Evolutionary conservation across 176 grass and related monocot species (phyloP).

Genomic region (Aegilops sharonensis): DNA sequence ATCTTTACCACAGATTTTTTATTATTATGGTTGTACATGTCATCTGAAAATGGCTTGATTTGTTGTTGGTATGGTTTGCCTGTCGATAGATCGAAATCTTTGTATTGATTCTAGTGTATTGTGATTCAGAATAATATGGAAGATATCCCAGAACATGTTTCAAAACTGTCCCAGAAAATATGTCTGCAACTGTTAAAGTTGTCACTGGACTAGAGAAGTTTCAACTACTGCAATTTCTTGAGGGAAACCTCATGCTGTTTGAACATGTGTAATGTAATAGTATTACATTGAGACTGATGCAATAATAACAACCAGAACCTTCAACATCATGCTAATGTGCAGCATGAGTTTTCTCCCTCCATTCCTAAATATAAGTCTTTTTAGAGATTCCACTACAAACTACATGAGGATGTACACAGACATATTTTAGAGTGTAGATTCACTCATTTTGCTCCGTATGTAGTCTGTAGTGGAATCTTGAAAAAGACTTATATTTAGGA

Average conservation of each 20-base stretch:
- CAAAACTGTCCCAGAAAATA: not conserved
- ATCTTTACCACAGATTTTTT: not conserved
- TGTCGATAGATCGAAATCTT: not conserved
- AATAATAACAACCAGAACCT: no score
- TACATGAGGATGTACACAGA: no score
- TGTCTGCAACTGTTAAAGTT: no score
- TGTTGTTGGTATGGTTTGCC: not conserved
- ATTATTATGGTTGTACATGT: conserved; percentile 15
- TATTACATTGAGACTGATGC: no score
- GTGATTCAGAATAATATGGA: not conserved
- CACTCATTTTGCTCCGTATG: no score
- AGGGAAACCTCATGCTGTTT: not conserved
- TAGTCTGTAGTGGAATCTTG: no score
- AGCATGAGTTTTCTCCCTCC: no score
- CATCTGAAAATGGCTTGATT: not conserved
- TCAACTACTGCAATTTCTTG: not conserved
- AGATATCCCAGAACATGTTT: not conserved
- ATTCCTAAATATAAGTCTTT: no score
- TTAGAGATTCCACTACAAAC: no score
- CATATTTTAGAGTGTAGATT: no score
- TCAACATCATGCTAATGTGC: no score
- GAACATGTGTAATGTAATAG: not conserved
- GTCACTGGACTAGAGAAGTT: not conserved
- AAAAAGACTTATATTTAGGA: no score
- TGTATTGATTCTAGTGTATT: conserved; percentile 13